A percentile compares a stretch with the other conserved stretches of the same genome.
These are phyloP conservation scores for Vanrija humicola DNA, from an alignment of 1,284 basidiomycete genomes.

Conservation along the genomic window DNA sequence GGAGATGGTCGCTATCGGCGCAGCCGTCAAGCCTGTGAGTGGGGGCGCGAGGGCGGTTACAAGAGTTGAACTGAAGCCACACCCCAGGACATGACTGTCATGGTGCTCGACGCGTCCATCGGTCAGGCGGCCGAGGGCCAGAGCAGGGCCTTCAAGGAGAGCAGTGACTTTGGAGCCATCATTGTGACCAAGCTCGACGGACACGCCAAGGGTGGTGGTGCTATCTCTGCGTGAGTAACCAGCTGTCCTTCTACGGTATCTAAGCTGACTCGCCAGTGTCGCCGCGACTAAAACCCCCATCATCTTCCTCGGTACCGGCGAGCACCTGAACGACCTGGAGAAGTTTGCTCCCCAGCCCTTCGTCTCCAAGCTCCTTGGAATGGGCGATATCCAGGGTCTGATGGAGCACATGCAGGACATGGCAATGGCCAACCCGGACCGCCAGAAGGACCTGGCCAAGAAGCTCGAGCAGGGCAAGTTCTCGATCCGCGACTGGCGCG, in stretches of 20 bases:
- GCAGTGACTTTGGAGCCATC: constrained; percentile 95
- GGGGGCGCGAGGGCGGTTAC: constrained; percentile 2
- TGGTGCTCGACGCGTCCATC: constrained; percentile 73
- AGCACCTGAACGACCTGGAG: constrained; percentile 94
- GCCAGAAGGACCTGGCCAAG: constrained; percentile 97
- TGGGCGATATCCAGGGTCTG: constrained; percentile 93
- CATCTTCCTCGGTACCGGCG: constrained; percentile 96
- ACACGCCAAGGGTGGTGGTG: constrained; percentile 98
- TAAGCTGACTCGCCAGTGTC: constrained; percentile 57
- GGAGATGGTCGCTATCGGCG: constrained; percentile 96
- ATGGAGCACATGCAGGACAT: constrained; percentile 98
- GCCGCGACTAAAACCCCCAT: constrained; percentile 98
- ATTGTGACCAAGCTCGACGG: constrained; percentile 99
- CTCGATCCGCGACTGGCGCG: constrained; percentile 94
- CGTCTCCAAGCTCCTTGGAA: constrained; percentile 90
- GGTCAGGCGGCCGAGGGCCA: constrained; percentile 98
- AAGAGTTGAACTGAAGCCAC: constrained; percentile 6
- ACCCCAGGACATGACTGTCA: constrained; percentile 70
- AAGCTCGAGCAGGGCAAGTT: constrained; percentile 96
- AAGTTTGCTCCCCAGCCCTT: constrained; percentile 94
- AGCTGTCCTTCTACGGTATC: neutral
- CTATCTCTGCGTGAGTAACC: constrained; percentile 63
- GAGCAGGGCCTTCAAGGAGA: constrained; percentile 94
- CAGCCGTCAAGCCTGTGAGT: constrained; percentile 72
- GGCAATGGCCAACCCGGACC: constrained; percentile 85